Percentiles rank a stretch among this genome's conserved stretches.
phyloP scores from a whole-genome alignment of 2,329 filamentous ascomycete genomes.

The Hymenoscyphus repandus region DNA sequence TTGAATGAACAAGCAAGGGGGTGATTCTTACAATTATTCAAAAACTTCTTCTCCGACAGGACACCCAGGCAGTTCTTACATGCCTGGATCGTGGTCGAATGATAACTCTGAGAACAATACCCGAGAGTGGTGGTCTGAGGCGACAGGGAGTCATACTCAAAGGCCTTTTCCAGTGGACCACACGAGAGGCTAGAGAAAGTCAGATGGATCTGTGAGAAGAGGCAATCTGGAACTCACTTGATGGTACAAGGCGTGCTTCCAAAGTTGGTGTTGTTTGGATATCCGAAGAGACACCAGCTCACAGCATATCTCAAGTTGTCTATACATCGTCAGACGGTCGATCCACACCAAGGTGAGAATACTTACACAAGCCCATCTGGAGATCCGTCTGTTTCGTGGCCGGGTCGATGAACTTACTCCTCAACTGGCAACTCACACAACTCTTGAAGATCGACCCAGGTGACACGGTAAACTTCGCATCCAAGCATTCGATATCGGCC shows the following conservation, averaged over 20 bases:
- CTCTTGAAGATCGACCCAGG: slow-evolving; percentile 19
- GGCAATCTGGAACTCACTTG: slow-evolving; percentile 34
- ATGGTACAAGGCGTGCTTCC: slow-evolving; percentile 44
- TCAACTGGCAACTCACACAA: slow-evolving; percentile 28
- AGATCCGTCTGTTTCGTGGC: slow-evolving; percentile 44
- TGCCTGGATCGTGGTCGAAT: slow-evolving; percentile 34
- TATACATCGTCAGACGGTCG: slow-evolving; percentile 24
- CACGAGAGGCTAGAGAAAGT: slow-evolving; percentile 44
- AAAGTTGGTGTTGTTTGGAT: slow-evolving; percentile 38
- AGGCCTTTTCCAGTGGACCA: slow-evolving; percentile 40
- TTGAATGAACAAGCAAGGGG: slow-evolving; percentile 8
- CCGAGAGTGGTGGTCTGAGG: slow-evolving; percentile 41
- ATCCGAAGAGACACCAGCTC: slow-evolving; percentile 51
- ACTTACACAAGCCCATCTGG: slow-evolving; percentile 51
- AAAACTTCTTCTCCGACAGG: slow-evolving; percentile 34
- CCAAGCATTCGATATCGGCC: slow-evolving; percentile 24
- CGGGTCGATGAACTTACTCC: slow-evolving; percentile 41
- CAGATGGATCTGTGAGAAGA: background rate
- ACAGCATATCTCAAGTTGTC: slow-evolving; percentile 54
- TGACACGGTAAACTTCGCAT: slow-evolving; percentile 12
- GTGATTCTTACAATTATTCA: slow-evolving; percentile 47
- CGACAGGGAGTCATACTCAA: slow-evolving; percentile 46
- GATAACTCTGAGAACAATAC: slow-evolving; percentile 48
- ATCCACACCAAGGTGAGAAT: background rate
- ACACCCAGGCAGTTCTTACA: slow-evolving; percentile 45